phyloP scores from a whole-genome alignment of 2,329 filamentous ascomycete species.

The Hirsutella rhossiliensis region DNA sequence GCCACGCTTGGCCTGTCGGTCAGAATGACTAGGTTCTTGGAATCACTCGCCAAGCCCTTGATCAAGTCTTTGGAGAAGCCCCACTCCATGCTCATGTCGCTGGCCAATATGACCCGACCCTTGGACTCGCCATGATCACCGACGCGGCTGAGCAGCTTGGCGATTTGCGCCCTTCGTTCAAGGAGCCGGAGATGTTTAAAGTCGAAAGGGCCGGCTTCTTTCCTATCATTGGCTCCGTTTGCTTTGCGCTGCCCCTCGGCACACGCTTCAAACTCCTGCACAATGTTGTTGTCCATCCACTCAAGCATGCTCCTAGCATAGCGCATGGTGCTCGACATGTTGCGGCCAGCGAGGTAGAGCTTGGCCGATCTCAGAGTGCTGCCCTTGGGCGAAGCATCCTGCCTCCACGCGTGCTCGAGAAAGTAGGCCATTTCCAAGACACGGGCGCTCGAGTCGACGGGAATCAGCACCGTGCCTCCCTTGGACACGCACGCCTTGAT shows the following conservation, averaged over 20 bases:
- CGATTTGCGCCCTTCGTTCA: constrained; percentile 70
- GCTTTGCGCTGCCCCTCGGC: constrained; percentile 38
- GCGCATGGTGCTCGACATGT: constrained; percentile 76
- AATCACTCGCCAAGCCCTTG: constrained; percentile 59
- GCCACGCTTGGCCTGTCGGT: constrained; percentile 57
- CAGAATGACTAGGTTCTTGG: constrained; percentile 74
- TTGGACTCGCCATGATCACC: constrained; percentile 27
- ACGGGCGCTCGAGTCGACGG: constrained; percentile 89
- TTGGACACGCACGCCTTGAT: constrained; percentile 67
- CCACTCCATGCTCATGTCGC: constrained; percentile 85
- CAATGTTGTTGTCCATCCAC: constrained; percentile 97
- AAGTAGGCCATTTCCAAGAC: constrained; percentile 87
- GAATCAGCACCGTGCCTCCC: constrained; percentile 85
- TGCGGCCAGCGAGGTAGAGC: constrained; percentile 76
- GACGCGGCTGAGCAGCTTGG: constrained; percentile 47
- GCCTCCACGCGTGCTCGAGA: constrained; percentile 82
- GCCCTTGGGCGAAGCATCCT: constrained; percentile 41
- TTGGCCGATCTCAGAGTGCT: constrained; percentile 40
- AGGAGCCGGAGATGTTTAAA: constrained; percentile 77
- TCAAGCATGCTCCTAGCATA: constrained; percentile 93
- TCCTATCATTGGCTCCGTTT: constrained; percentile 35
- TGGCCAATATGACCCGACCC: constrained; percentile 76
- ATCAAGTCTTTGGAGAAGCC: constrained; percentile 81
- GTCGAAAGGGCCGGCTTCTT: constrained; percentile 66
- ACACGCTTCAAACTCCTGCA: constrained; percentile 76